Evolutionary conservation across 306 rosid species (phyloP).

Genomic region (Comarum palustre): DNA sequence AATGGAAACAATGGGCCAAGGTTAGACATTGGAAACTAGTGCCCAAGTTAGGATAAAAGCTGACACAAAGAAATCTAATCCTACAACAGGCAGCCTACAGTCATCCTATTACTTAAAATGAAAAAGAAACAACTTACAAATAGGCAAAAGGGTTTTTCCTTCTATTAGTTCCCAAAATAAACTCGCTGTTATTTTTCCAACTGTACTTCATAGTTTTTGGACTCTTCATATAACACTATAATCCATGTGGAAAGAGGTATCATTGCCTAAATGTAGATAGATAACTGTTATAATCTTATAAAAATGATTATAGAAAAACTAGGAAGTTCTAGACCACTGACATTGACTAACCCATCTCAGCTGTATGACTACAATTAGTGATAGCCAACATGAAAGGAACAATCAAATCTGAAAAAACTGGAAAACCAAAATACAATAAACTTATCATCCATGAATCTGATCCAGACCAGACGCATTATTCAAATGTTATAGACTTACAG

Average conservation of each 20-base stretch:
- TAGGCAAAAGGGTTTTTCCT: background rate
- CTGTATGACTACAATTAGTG: too few species aligned
- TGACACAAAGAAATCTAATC: background rate
- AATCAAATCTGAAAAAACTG: too few species aligned
- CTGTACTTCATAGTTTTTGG: background rate
- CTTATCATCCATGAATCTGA: too few species aligned
- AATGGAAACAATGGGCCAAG: slow-evolving; percentile 13
- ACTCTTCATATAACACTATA: background rate
- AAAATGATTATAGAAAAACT: too few species aligned
- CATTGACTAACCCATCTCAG: too few species aligned
- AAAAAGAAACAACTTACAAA: background rate
- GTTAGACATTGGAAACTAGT: background rate
- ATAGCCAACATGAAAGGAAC: too few species aligned
- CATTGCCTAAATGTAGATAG: background rate
- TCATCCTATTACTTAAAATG: background rate
- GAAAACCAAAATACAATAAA: too few species aligned
- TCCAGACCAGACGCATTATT: too few species aligned
- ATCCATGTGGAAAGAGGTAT: background rate
- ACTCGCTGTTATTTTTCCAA: background rate
- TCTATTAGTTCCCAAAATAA: background rate
- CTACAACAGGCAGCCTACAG: background rate
- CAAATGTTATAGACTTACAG: too few species aligned
- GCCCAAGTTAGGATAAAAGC: background rate
- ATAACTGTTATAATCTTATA: background rate
- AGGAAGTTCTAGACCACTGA: too few species aligned